Base-by-base conservation (phyloP, 345 rosid species). In the Reutealis trisperma region DNA sequence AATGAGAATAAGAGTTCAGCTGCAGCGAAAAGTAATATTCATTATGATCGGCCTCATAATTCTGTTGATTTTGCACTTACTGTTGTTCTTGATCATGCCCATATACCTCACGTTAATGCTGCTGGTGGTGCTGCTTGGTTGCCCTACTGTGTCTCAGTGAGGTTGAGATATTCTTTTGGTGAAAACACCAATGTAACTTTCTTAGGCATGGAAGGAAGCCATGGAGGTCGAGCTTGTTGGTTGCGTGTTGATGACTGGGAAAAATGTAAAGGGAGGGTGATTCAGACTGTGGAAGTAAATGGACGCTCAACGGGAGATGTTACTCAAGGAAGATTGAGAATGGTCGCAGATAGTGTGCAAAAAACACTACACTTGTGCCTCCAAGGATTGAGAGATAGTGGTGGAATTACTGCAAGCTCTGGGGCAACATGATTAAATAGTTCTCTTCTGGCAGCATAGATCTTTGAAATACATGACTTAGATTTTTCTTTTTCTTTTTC, bases 91-190 rank as follows among this genome's bases (percentile, higher is more conserved):
- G 99, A 96, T 84, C 93, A 97, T 45, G 93, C 92, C n/a, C 93
- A 86, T 69, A 88, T 94, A 80, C 97, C 98, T 44, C 87, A 86
- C 55, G 84, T 90, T 65, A 91, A 89, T 54, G 89, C 97, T 34
- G 97, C 99, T n/a, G 98, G 99, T 45, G 98, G 99, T 80, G 99
- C 98, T 67, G 99, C 99, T 14, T 96, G 97, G 99, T 79, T 96
- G 79, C 97, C 99, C 8, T 90, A 96, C 81, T 92, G 99, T 74
- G 97, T 94, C 67, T 92, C 97, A 0, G 98, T 92, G 80, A 90
- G 90, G 84, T 77, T 96, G 71, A 91, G 92, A 83, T 89, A 94
- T 81, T 87, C 86, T 13, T 96, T 91, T 68, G 91, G 93, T 14
- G 98, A 96, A 68, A 94, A 80, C 78, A 74, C 83, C 0, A 83